These are phyloP conservation scores for Lactarius tabidus DNA, from an alignment of 768 basidiomycete species.

Conservation along the genomic window DNA sequence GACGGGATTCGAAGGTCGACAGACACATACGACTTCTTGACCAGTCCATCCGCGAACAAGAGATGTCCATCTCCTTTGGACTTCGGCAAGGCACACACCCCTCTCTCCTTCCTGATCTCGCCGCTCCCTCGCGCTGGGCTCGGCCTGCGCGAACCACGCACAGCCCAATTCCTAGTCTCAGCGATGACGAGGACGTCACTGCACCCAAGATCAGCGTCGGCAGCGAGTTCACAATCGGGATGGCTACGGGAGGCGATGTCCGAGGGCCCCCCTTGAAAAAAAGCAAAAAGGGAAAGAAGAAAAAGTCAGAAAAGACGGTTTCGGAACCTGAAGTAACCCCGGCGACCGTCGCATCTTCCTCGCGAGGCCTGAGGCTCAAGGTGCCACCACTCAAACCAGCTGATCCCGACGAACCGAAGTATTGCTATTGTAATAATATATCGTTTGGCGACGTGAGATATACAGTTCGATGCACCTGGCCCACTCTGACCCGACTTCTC, in stretches of 20 bases:
- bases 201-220: conserved; percentile 9
- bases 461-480: neutral
- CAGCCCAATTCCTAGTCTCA: conserved; percentile 39
- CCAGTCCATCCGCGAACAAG: conserved; percentile 62
- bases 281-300: conserved; percentile 28
- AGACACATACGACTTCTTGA: conserved; percentile 76
- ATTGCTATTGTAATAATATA: conserved; percentile 78
- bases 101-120: conserved; percentile 58
- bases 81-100: conserved; percentile 51
- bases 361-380: conserved; percentile 35
- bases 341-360: neutral
- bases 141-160: conserved; percentile 42
- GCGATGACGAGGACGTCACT: conserved; percentile 21
- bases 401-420: conserved; percentile 47
- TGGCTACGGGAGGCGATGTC: conserved; percentile 13
- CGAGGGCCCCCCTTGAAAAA: conserved; percentile 18
- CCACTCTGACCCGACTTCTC: conserved; percentile 6
- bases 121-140: conserved; percentile 48
- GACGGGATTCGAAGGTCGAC: conserved; percentile 51
- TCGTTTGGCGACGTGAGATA: conserved; percentile 75
- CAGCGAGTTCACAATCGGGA: conserved; percentile 19
- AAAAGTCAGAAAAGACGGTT: conserved; percentile 27
- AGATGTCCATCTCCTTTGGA: conserved; percentile 51
- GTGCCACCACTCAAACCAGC: conserved; percentile 34
- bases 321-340: neutral